Base-by-base conservation (phyloP, 345 rosid species). In the Brassica carinata region DNA sequence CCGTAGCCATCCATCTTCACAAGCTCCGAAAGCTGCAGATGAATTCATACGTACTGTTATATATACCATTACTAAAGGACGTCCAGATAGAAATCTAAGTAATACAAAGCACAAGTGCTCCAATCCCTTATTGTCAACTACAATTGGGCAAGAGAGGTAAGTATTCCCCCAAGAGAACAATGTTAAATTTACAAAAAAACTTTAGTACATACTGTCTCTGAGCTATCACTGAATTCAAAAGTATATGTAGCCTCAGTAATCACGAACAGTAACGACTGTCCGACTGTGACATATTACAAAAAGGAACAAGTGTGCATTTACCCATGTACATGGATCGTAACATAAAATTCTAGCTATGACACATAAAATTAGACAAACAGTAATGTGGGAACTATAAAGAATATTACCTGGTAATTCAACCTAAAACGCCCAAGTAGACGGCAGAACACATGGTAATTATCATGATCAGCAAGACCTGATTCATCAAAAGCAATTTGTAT, bases 401-500 rank as follows among this genome's bases (percentile, higher is more conserved):
- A 45, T 15, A 55, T 45, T 76, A 94, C 99, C 99, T 96, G 99
- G 84, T 91, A 96, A 72, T 90, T 96, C 82, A 94, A 88, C 81
- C 90, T 88, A 85, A 96, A 96, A 51, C 99, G 94, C 81, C 99
- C 99, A 64, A 96, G 96, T 80, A 96, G 97, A 75, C 98, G 98
- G 84, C 99, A 96, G 80, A 85, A 96, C 79, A 90, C 99, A 85
- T 96, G 99, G 84, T 96, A 96, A 84, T 94, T 96, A 81, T 96
- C 99, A 87, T 96, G 99, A 90, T 96, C 99, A 79, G 97, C 93
- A 86, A 96, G 99, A 81, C 99, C 99, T 96, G 84, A 83, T 76
- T 31, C 67, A 51, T 48, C 57, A 69, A 73, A 78, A 78, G 65
- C 14, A 72, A 81, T 72, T 59, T 31, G 65, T 45, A 17, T 71